phyloP scores from a whole-genome alignment of 371 early-diverging fungal genomes.

The Mucor irregularis region DNA sequence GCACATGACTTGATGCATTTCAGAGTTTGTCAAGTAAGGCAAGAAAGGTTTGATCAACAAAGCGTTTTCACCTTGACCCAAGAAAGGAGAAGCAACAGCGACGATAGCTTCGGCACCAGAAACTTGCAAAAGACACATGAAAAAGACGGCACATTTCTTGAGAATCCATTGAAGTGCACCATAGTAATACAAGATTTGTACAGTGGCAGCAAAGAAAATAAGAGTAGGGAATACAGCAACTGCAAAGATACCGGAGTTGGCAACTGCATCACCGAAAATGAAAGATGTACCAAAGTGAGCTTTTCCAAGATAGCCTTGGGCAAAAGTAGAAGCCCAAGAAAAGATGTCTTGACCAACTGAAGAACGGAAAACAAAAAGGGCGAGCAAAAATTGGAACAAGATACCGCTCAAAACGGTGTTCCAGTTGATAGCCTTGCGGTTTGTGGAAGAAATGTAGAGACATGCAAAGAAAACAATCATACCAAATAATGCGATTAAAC shows the following conservation, averaged over 20 bases:
- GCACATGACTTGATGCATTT: constrained; percentile 89
- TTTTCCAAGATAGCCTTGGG: constrained; percentile 68
- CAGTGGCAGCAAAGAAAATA: constrained; percentile 86
- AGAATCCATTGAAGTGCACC: constrained; percentile 87
- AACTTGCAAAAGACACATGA: constrained; percentile 72
- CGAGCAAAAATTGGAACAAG: constrained; percentile 79
- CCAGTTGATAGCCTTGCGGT: constrained; percentile 71
- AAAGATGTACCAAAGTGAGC: constrained; percentile 68
- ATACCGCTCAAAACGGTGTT: constrained; percentile 76
- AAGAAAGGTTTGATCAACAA: constrained; percentile 83
- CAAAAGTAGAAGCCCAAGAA: constrained; percentile 67
- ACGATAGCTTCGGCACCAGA: constrained; percentile 90
- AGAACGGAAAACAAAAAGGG: constrained; percentile 79
- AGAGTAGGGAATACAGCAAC: constrained; percentile 79
- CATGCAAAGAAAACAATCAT: constrained; percentile 61
- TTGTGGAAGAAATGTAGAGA: constrained; percentile 58
- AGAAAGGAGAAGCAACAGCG: constrained; percentile 82
- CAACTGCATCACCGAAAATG: constrained; percentile 61
- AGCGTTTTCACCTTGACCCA: constrained; percentile 86
- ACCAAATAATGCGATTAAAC: constrained; percentile 79
- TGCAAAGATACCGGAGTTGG: constrained; percentile 57
- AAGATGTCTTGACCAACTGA: constrained; percentile 78
- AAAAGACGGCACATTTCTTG: constrained; percentile 64
- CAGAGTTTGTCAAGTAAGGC: constrained; percentile 82
- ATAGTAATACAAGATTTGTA: constrained; percentile 83